These are phyloP conservation scores for Chlamydomonas schloesseri DNA, from an alignment of 139 green algal genomes.

Conservation along the genomic window DNA sequence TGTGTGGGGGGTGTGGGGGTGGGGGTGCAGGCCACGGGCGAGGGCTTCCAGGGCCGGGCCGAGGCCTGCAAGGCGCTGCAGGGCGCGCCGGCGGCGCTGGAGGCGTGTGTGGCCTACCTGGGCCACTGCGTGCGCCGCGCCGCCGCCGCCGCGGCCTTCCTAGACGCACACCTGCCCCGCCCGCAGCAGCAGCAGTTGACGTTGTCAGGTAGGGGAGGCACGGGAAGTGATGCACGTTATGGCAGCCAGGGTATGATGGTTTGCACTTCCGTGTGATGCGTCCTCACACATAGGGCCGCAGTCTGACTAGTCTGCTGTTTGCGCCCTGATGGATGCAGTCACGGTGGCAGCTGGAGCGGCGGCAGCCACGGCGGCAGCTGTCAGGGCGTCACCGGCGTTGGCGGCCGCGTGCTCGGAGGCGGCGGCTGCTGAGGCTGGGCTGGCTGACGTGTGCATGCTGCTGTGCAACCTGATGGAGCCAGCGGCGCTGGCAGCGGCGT, in stretches of 20 bases:
- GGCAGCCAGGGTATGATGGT: too few species aligned
- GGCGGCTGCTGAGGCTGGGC: neutral
- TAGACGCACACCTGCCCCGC: neutral
- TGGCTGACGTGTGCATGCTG: conserved; percentile 40
- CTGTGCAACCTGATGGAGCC: conserved; percentile 34
- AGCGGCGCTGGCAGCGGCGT: neutral
- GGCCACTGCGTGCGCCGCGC: neutral
- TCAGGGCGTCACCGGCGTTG: neutral
- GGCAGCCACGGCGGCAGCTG: neutral
- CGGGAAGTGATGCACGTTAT: too few species aligned
- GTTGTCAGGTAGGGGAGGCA: too few species aligned
- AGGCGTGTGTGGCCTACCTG: conserved; percentile 11
- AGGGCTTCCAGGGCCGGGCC: neutral
- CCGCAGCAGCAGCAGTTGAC: neutral
- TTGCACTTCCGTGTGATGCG: too few species aligned
- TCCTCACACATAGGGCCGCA: too few species aligned
- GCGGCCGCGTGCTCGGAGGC: conserved; percentile 2
- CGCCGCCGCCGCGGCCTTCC: neutral
- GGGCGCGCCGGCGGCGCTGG: neutral
- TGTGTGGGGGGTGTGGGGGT: too few species aligned
- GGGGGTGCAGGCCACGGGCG: conserved; percentile 1
- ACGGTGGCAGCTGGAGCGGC: neutral
- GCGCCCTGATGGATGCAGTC: too few species aligned
- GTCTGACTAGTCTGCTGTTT: too few species aligned
- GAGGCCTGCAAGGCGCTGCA: neutral